These are phyloP conservation scores for Scolecobasidium constrictum DNA, from an alignment of 2,329 filamentous ascomycete species.

Conservation along the genomic window DNA sequence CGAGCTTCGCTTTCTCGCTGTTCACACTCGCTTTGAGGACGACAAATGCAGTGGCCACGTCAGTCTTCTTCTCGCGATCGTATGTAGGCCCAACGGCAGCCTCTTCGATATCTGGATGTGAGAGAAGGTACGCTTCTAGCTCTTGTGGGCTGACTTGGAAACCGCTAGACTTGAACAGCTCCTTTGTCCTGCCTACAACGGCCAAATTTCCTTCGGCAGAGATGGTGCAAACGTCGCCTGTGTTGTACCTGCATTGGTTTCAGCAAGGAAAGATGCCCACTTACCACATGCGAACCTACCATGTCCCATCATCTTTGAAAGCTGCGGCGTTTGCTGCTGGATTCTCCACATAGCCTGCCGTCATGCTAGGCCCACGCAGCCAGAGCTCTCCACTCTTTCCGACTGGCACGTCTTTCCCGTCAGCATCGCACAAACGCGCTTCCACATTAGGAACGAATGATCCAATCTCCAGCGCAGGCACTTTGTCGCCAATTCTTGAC, in stretches of 20 bases:
- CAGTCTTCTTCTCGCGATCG: conserved; percentile 21
- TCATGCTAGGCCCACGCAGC: conserved; percentile 34
- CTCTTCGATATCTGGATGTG: conserved; percentile 27
- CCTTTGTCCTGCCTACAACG: conserved; percentile 29
- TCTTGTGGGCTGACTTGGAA: conserved; percentile 31
- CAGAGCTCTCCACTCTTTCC: conserved; percentile 33
- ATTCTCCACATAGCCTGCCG: conserved; percentile 30
- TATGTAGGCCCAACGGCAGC: conserved; percentile 21
- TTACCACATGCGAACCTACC: neutral
- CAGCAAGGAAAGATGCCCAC: too few species aligned
- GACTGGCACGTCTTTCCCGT: conserved; percentile 22
- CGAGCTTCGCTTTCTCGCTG: conserved; percentile 12
- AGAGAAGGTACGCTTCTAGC: conserved; percentile 26
- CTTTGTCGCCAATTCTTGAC: conserved; percentile 22
- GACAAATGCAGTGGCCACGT: conserved; percentile 29
- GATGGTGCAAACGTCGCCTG: conserved; percentile 33
- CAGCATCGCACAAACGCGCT: conserved; percentile 28
- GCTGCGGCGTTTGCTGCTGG: conserved; percentile 25
- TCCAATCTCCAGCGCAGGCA: conserved; percentile 25
- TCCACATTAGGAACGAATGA: conserved; percentile 28
- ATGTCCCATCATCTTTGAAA: conserved; percentile 23
- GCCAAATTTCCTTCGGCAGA: conserved; percentile 22
- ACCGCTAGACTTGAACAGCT: conserved; percentile 33
- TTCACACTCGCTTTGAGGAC: conserved; percentile 19
- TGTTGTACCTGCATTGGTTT: conserved; percentile 37